phyloP scores from a whole-genome alignment of 2,329 filamentous ascomycete species.

The Xylariaceae sp. region DNA sequence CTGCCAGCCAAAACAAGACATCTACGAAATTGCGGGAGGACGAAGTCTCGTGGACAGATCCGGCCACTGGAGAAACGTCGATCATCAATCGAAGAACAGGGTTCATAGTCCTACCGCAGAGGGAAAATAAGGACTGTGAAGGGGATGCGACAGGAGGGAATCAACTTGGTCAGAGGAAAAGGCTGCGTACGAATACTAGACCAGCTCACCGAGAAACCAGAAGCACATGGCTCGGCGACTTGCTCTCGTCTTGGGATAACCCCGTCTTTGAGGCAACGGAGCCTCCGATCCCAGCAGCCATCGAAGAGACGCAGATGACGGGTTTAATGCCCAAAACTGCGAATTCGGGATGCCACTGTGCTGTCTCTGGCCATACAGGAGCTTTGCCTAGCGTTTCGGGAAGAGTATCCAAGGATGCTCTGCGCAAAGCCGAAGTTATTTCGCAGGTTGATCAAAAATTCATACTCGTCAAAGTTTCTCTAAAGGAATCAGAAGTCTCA shows the following conservation, averaged over 20 bases:
- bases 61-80: slow-evolving; percentile 43
- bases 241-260: slow-evolving; percentile 65
- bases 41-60: slow-evolving; percentile 52
- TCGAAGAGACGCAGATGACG: slow-evolving; percentile 19
- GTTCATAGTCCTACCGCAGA: slow-evolving; percentile 24
- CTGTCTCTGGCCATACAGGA: slow-evolving; percentile 6
- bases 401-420: slow-evolving; percentile 53
- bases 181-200: slow-evolving; percentile 7
- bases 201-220: slow-evolving; percentile 8
- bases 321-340: slow-evolving; percentile 10
- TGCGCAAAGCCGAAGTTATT: slow-evolving; percentile 58
- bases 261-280: slow-evolving; percentile 58
- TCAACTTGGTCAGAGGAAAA: too few species aligned
- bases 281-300: slow-evolving; percentile 34
- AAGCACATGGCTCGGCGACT: slow-evolving; percentile 48
- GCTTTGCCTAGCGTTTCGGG: slow-evolving; percentile 25
- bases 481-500: slow-evolving; percentile 8
- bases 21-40: too few species aligned
- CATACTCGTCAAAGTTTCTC: slow-evolving; percentile 58
- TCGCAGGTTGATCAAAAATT: slow-evolving; percentile 88
- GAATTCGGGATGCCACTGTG: slow-evolving; percentile 7
- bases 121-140: too few species aligned
- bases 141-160: too few species aligned
- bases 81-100: slow-evolving; percentile 51
- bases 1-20: too few species aligned